These are phyloP conservation scores for Rhynchosporium agropyri DNA, from an alignment of 2,329 filamentous ascomycete species.

Conservation along the genomic window DNA sequence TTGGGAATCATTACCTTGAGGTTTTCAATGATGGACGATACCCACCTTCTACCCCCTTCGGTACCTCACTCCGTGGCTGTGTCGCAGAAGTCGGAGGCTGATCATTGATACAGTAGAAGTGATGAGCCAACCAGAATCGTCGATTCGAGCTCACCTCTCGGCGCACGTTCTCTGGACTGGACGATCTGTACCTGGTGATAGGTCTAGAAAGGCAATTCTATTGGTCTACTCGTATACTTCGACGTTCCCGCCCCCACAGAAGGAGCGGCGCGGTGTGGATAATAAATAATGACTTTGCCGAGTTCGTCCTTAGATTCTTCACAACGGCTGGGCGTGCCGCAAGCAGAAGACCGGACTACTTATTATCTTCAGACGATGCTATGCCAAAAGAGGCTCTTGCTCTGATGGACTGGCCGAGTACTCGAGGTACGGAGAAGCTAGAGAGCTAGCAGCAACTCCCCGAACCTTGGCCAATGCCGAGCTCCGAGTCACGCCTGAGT, in stretches of 20 bases:
- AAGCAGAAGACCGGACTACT: constrained; percentile 11
- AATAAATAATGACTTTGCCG: neutral
- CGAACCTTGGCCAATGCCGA: neutral
- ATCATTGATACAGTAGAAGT: neutral
- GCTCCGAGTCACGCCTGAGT: constrained; percentile 1
- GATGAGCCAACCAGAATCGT: neutral
- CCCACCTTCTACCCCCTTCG: too few relatives aligned
- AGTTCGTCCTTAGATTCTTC: neutral
- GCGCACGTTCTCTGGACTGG: neutral
- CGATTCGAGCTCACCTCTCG: too few relatives aligned
- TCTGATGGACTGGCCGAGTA: neutral
- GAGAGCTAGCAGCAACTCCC: neutral
- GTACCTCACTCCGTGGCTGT: neutral
- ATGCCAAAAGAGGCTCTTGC: constrained; percentile 2
- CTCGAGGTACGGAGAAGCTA: neutral
- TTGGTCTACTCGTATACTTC: too few relatives aligned
- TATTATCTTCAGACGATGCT: constrained; percentile 1
- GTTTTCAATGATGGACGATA: too few relatives aligned
- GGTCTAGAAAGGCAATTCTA: too few relatives aligned
- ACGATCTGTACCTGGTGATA: too few relatives aligned
- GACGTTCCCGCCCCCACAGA: neutral
- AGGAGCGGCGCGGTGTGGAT: neutral
- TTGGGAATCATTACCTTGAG: neutral
- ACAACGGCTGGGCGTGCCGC: neutral
- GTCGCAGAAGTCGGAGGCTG: neutral